Conservation (phyloP, 2,329 filamentous ascomycete genomes). For the Trichoderma sp. region DNA sequence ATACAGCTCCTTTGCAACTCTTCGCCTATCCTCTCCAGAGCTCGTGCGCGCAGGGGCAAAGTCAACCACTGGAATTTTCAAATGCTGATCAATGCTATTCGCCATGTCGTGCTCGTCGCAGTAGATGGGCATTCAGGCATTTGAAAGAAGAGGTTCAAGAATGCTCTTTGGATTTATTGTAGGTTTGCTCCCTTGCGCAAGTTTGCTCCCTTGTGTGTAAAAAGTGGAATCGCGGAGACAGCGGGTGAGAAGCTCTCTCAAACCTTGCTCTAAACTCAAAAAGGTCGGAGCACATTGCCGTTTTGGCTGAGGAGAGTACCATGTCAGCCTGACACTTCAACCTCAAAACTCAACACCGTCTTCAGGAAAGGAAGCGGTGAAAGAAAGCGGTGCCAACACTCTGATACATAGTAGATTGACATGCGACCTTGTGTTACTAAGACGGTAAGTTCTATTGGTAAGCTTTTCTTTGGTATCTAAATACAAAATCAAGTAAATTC, state of each 20-base stretch:
- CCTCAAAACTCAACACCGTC: not conserved
- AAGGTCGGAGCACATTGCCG: not conserved
- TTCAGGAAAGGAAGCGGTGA: not conserved
- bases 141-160: not conserved
- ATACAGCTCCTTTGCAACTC: slow-evolving; percentile 32
- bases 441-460: not conserved
- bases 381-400: too few species aligned
- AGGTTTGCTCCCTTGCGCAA: not conserved
- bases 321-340: not conserved
- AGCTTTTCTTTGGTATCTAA: slow-evolving; percentile 1
- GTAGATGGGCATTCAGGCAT: too few species aligned
- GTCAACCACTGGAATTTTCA: slow-evolving; percentile 34
- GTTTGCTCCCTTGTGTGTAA: not conserved
- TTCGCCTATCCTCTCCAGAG: slow-evolving; percentile 24
- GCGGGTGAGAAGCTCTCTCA: not conserved
- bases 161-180: not conserved
- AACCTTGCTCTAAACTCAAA: not conserved
- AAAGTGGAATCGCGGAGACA: not conserved
- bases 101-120: not conserved
- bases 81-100: not conserved
- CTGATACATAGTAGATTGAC: not conserved
- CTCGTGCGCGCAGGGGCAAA: slow-evolving; percentile 29
- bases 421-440: not conserved
- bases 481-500: not conserved
- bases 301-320: not conserved